Evolutionary conservation across 2,329 filamentous ascomycete species (phyloP).

Genomic region (Microdochium nivale): DNA sequence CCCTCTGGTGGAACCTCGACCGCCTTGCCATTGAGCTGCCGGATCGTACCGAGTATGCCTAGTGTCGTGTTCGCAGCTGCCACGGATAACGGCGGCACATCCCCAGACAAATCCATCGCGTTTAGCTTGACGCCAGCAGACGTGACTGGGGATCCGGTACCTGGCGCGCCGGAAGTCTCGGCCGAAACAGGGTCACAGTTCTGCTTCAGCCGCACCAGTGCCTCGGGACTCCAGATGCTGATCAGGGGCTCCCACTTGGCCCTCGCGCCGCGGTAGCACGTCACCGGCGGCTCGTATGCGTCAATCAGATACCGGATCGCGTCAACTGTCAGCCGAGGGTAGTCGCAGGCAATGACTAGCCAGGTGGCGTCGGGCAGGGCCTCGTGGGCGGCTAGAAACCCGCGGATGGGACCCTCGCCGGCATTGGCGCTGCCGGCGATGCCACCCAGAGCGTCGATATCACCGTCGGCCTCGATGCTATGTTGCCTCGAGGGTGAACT

Average conservation of each 20-base stretch:
- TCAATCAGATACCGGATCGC: conserved; percentile 17
- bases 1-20: not conserved
- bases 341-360: conserved; percentile 24
- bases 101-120: not conserved
- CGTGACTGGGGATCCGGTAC: not conserved
- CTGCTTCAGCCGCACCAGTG: conserved; percentile 11
- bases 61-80: not conserved
- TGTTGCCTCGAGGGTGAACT: not conserved
- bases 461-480: not conserved
- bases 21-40: not conserved
- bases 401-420: conserved; percentile 2
- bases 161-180: not conserved
- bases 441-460: not conserved
- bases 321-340: conserved; percentile 17
- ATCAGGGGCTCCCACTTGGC: conserved; percentile 24
- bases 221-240: conserved; percentile 23
- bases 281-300: conserved; percentile 16
- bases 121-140: not conserved
- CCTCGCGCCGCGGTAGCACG: conserved; percentile 21
- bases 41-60: not conserved
- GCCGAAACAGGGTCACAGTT: not conserved
- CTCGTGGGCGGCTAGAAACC: conserved; percentile 20
- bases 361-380: conserved; percentile 15
- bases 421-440: not conserved
- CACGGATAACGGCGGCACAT: no score